Percentiles rank a stretch among this genome's conserved stretches.
Conservation (phyloP, 768 basidiomycete species). For the Boletus barrowsii region DNA sequence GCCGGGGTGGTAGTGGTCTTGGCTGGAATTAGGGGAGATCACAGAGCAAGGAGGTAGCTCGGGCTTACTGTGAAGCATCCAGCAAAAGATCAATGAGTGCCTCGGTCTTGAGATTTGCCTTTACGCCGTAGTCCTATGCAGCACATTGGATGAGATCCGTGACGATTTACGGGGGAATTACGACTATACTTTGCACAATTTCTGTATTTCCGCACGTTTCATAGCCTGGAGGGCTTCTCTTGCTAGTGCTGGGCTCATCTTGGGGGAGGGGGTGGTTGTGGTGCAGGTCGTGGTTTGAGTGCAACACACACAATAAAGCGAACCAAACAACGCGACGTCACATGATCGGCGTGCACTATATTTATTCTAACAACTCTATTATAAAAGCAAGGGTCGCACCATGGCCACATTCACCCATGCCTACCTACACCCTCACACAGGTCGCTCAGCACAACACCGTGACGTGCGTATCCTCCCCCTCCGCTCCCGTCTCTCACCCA, state of each 20-base stretch:
- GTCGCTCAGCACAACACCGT: slow-evolving; percentile 57
- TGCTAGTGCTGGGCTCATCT: slow-evolving; percentile 42
- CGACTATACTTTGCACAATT: slow-evolving; percentile 52
- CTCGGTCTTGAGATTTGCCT: slow-evolving; percentile 80
- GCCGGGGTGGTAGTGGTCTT: slow-evolving; percentile 28
- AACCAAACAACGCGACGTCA: slow-evolving; percentile 53
- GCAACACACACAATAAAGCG: slow-evolving; percentile 41
- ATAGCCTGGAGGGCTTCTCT: slow-evolving; percentile 52
- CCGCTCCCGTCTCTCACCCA: slow-evolving; percentile 4
- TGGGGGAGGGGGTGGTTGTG: not conserved
- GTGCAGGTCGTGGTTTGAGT: slow-evolving; percentile 40
- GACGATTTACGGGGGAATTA: slow-evolving; percentile 12
- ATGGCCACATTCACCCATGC: slow-evolving; percentile 13
- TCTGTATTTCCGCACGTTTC: slow-evolving; percentile 54
- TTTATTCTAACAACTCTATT: not conserved
- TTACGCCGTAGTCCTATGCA: slow-evolving; percentile 70
- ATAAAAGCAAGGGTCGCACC: not conserved
- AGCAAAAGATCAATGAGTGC: slow-evolving; percentile 73
- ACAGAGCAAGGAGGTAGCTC: slow-evolving; percentile 34
- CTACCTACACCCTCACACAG: slow-evolving; percentile 50
- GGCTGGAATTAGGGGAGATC: slow-evolving; percentile 30
- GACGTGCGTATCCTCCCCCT: slow-evolving; percentile 35
- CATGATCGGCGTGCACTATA: slow-evolving; percentile 28
- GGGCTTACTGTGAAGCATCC: slow-evolving; percentile 43
- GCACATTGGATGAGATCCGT: slow-evolving; percentile 15